Evolutionary conservation across 345 rosid genomes (phyloP).

Genomic region (Clarkia xantiana): DNA sequence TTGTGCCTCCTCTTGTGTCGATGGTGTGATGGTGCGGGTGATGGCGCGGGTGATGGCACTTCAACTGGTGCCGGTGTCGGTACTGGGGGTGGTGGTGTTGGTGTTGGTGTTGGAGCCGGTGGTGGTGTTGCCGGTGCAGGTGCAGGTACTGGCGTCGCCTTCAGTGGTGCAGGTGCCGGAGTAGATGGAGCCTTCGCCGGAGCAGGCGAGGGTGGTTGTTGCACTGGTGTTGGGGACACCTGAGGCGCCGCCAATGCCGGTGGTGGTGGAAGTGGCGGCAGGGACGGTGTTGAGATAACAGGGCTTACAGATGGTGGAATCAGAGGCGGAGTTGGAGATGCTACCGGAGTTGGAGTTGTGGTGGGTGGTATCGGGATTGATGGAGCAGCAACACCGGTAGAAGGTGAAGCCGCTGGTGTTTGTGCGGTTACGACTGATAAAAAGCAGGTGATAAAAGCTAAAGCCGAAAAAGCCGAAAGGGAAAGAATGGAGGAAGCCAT

Average conservation of each 20-base stretch:
- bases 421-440: neutral
- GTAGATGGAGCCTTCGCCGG: constrained; percentile 19
- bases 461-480: too few relatives aligned
- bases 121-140: constrained; percentile 11
- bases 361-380: constrained; percentile 21
- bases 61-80: constrained; percentile 23
- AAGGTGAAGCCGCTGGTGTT: constrained; percentile 19
- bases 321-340: constrained; percentile 49
- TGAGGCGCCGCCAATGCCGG: constrained; percentile 11
- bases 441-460: too few relatives aligned
- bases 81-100: constrained; percentile 18
- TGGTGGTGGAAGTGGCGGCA: constrained; percentile 16
- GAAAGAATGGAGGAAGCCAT: too few relatives aligned
- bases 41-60: constrained; percentile 36
- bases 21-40: constrained; percentile 20
- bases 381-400: constrained; percentile 16
- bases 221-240: constrained; percentile 7
- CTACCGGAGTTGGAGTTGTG: constrained; percentile 58
- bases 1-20: constrained; percentile 45
- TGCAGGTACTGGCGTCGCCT: constrained; percentile 23
- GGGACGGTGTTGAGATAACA: constrained; percentile 34
- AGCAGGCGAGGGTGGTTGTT: constrained; percentile 19
- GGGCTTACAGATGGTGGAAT: constrained; percentile 40
- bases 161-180: constrained; percentile 16
- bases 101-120: constrained; percentile 22